Percentiles rank a stretch among this genome's conserved stretches.
Conservation (phyloP, 352 stramenopile species). For the Phytophthora foliorum region DNA sequence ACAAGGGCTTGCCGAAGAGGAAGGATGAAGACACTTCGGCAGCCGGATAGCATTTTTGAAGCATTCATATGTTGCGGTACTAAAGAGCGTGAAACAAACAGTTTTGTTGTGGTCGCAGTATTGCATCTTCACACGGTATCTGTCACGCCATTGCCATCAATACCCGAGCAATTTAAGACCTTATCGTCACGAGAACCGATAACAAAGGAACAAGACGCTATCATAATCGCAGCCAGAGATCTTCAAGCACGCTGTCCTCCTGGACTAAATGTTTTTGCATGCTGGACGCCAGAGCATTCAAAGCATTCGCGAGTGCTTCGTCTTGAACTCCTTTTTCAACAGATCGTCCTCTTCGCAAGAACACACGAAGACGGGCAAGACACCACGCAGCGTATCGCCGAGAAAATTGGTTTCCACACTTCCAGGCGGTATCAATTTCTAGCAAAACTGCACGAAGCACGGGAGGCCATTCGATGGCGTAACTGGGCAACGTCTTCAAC, state of each 20-base stretch:
- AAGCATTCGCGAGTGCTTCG: conserved; percentile 2
- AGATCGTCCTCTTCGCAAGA: conserved; percentile 7
- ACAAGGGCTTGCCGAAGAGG: too few species aligned
- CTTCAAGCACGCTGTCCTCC: conserved; percentile 37
- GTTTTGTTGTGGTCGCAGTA: too few species aligned
- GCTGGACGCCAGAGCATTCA: conserved; percentile 19
- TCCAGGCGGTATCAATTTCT: conserved; percentile 61
- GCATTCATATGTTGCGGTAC: too few species aligned
- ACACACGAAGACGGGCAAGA: conserved; percentile 38
- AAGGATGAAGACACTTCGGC: too few species aligned
- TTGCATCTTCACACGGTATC: too few species aligned
- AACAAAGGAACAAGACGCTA: too few species aligned
- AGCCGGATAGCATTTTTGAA: too few species aligned
- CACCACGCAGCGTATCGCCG: conserved; percentile 65
- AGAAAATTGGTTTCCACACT: conserved; percentile 48
- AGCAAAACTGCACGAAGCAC: conserved; percentile 32
- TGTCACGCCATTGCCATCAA: too few species aligned
- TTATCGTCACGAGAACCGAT: too few species aligned
- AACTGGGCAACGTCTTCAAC: conserved; percentile 15
- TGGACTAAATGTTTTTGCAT: conserved; percentile 24
- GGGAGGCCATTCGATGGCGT: conserved; percentile 1
- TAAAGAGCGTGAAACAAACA: too few species aligned
- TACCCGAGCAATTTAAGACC: neutral
- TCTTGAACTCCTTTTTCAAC: neutral
- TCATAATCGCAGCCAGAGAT: conserved; percentile 38